Percentiles rank a stretch among this genome's conserved stretches.
phyloP scores from a whole-genome alignment of 2,329 filamentous ascomycete species.

The Aplosporella prunicola region DNA sequence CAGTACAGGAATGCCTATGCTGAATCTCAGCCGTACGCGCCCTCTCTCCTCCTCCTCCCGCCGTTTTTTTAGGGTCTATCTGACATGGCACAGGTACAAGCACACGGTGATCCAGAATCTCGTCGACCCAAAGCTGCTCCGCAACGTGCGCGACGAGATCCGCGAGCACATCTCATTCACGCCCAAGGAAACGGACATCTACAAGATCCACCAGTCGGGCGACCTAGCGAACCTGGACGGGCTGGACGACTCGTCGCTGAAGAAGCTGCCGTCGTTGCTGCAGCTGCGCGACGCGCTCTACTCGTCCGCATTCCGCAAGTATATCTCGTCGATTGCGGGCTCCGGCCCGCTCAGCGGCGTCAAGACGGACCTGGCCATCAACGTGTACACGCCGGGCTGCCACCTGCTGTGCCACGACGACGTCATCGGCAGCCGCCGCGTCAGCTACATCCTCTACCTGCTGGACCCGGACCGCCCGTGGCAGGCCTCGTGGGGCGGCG shows the following conservation, averaged over 20 bases:
- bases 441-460: conserved; percentile 96
- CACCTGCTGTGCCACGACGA: conserved; percentile 96
- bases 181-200: conserved; percentile 97
- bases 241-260: conserved; percentile 73
- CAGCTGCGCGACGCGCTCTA: conserved; percentile 90
- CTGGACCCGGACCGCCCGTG: conserved; percentile 86
- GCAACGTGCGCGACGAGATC: conserved; percentile 80
- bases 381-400: conserved; percentile 93
- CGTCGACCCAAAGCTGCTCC: conserved; percentile 72
- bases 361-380: conserved; percentile 99
- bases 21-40: conserved; percentile 29
- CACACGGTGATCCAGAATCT: conserved; percentile 81
- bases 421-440: conserved; percentile 89
- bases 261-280: conserved; percentile 81
- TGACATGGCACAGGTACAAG: conserved; percentile 54
- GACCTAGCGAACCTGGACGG: conserved; percentile 96
- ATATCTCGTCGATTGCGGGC: conserved; percentile 75
- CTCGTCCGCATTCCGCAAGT: conserved; percentile 79
- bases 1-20: conserved; percentile 29
- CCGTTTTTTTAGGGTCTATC: conserved; percentile 9
- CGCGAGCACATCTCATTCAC: conserved; percentile 88
- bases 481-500: conserved; percentile 88
- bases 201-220: conserved; percentile 98
- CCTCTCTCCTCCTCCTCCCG: not conserved
- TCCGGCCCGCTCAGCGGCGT: conserved; percentile 79